Base-by-base conservation (phyloP, 2,329 filamentous ascomycete species). In the Thelonectria discophora region DNA sequence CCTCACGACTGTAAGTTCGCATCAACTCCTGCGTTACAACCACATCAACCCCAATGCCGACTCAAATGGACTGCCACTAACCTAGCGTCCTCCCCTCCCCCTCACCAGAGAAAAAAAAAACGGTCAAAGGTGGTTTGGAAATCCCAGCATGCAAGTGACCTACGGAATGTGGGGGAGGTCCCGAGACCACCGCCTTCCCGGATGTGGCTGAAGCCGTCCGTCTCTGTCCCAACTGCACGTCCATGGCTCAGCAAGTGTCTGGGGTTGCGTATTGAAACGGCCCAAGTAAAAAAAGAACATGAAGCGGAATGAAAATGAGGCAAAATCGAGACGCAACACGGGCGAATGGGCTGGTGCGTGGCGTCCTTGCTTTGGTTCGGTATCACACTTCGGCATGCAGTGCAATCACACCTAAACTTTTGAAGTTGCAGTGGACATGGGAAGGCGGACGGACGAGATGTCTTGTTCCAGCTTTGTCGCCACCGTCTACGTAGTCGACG, bases 91-190 rank as follows among this genome's bases (percentile, higher is more conserved):
- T 30, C 17, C 46, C 46, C 15, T 30, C 17, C 46, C 46, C 46
- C 46, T 48, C 46, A 48, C 18, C 46, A 4, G 34, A 37, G 34
- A 13, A 10, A 48, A 32, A 27, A 20, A 24, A 30, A 10, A 21
- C 30, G 21, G 15, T 10, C 12, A 17, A 18, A 20, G 18, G 7
- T 9, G 24, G 21, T 15, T 48, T 48, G 46, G 24, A 17, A 30
- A 17, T 24, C 46, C 46, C 13, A 6, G 46, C 21, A 3, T 24
- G 15, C 54, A 48, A 40, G 32, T 55, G 37, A 32, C 11, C 11
- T 27, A 49, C 54, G 54, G 54, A 21, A 56, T 56, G 54, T 56
- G 54, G 54, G 54, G 39, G 42, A 10, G 32, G 43, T 48, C 24
- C 46, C 46, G 43, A 49, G 17, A 17, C 45, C 12, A 30, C 5